Conservation (phyloP, 352 stramenopile species). For the Phytophthora nicotianae region DNA sequence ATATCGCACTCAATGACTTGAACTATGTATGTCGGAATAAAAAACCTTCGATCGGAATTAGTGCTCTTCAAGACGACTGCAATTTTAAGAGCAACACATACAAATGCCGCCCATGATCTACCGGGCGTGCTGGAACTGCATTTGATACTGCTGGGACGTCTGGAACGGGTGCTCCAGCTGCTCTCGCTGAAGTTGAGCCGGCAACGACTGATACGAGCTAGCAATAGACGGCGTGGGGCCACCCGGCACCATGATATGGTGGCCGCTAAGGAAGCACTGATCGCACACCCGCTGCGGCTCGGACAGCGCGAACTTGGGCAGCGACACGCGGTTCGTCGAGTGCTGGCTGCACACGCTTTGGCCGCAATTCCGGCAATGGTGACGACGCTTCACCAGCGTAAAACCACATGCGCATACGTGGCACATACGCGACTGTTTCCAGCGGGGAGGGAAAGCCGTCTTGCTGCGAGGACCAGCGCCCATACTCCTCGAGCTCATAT, state of each 20-base stretch:
- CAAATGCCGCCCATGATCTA: constrained; percentile 30
- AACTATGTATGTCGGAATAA: constrained; percentile 31
- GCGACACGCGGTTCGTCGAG: constrained; percentile 78
- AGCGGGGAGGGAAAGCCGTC: constrained; percentile 70
- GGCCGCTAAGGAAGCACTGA: constrained; percentile 76
- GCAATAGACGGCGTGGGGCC: constrained; percentile 37
- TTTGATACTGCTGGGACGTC: constrained; percentile 36
- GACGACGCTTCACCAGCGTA: constrained; percentile 73
- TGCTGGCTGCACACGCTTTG: constrained; percentile 76
- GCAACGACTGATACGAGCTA: constrained; percentile 49
- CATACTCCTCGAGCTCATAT: constrained; percentile 29
- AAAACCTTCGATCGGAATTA: constrained; percentile 38
- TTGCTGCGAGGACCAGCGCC: constrained; percentile 40
- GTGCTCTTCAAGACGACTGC: constrained; percentile 33
- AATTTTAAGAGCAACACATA: constrained; percentile 21
- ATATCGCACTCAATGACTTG: constrained; percentile 13
- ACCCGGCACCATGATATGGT: constrained; percentile 51
- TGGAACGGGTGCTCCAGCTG: constrained; percentile 42
- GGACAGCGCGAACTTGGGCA: constrained; percentile 73
- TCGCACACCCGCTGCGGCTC: constrained; percentile 82
- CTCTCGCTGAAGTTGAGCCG: constrained; percentile 41
- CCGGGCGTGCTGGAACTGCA: constrained; percentile 39
- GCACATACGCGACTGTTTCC: constrained; percentile 76
- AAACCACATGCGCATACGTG: constrained; percentile 70
- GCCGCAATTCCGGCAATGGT: constrained; percentile 85